Evolutionary conservation across 352 stramenopile genomes (phyloP).

Genomic region (Globisporangium middletonii): DNA sequence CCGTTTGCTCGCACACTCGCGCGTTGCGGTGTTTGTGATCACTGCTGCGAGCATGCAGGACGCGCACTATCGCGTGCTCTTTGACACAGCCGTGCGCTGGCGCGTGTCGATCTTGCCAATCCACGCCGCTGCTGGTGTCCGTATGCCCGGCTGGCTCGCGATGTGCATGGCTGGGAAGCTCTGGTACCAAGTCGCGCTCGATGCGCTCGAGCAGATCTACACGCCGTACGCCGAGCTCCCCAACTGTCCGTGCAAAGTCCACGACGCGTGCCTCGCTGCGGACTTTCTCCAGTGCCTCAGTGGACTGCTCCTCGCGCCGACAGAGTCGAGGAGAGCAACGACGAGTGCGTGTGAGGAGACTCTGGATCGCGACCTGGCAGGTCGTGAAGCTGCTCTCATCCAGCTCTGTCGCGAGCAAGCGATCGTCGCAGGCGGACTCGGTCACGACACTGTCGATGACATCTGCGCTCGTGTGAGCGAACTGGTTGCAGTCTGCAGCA

Average conservation of each 20-base stretch:
- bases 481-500: background rate
- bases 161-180: slow-evolving; percentile 45
- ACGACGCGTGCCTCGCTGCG: slow-evolving; percentile 36
- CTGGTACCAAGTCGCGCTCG: slow-evolving; percentile 43
- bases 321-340: background rate
- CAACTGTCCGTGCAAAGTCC: slow-evolving; percentile 35
- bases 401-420: slow-evolving; percentile 2
- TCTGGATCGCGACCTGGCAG: background rate
- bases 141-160: slow-evolving; percentile 30
- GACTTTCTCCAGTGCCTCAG: slow-evolving; percentile 44
- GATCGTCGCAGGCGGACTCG: slow-evolving; percentile 3
- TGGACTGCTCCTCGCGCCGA: slow-evolving; percentile 19
- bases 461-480: slow-evolving; percentile 1
- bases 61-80: slow-evolving; percentile 19
- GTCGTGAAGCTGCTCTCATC: slow-evolving; percentile 2
- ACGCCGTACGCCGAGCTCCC: slow-evolving; percentile 34
- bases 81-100: slow-evolving; percentile 32
- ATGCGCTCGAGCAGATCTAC: slow-evolving; percentile 24
- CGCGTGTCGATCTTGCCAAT: slow-evolving; percentile 35
- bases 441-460: background rate
- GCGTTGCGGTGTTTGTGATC: slow-evolving; percentile 34
- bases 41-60: slow-evolving; percentile 17
- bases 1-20: slow-evolving; percentile 12
- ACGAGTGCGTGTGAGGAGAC: background rate
- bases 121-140: slow-evolving; percentile 22